These are phyloP conservation scores for Gossypium armourianum DNA, from an alignment of 441 rosid genomes.

Conservation along the genomic window DNA sequence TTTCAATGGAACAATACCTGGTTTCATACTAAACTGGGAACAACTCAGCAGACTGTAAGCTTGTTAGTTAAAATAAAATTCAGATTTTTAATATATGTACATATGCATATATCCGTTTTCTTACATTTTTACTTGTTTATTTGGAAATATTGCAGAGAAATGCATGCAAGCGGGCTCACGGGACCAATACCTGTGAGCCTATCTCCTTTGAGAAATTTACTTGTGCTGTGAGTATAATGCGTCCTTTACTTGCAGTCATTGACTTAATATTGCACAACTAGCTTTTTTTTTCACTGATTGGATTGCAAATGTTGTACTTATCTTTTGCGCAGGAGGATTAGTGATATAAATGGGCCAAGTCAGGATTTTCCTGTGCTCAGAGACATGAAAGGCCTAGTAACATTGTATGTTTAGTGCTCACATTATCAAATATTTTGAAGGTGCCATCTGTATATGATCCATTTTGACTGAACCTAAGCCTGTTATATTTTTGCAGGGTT, in stretches of 20 bases:
- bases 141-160: conserved; percentile 33
- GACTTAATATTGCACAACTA: background rate
- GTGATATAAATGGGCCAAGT: conserved; percentile 45
- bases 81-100: background rate
- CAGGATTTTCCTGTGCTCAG: conserved; percentile 47
- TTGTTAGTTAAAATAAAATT: background rate
- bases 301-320: conserved; percentile 2
- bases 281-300: background rate
- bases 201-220: conserved; percentile 32
- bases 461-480: conserved; percentile 12
- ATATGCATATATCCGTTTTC: background rate
- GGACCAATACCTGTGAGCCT: conserved; percentile 53
- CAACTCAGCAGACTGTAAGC: conserved; percentile 49
- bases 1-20: conserved; percentile 32
- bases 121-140: background rate
- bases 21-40: conserved; percentile 35
- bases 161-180: conserved; percentile 50
- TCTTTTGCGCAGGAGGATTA: conserved; percentile 50
- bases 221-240: conserved; percentile 40
- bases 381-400: conserved; percentile 25
- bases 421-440: conserved; percentile 11
- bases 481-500: conserved; percentile 26
- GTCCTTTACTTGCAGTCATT: conserved; percentile 6
- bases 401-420: conserved; percentile 34
- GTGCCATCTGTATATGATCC: background rate